Base-by-base conservation (phyloP, 192 early-diverging fungal genomes). In the Backusella parvicylindrica region DNA sequence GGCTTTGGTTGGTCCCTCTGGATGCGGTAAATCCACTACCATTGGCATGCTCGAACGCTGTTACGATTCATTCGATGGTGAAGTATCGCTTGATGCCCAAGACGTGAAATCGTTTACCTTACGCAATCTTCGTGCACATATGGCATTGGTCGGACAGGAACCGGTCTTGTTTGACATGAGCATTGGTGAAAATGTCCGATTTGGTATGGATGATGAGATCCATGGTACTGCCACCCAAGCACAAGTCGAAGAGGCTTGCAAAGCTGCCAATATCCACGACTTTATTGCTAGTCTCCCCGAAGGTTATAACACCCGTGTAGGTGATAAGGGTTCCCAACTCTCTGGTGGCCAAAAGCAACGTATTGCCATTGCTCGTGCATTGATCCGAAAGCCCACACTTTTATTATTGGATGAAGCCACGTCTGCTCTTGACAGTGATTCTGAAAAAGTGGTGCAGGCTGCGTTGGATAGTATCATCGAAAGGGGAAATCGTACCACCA, bases 101-200 rank as follows among this genome's bases (percentile, higher is more conserved):
- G 77, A 88, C 60, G 84, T 96, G 36, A 76, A 81, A 6, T 71
- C 87, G 43, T 92, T 91, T 86, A 84, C 88, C 35, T 35, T 95
- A 8, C 71, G 76, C 16, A 86, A 89, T 56, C 83, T 97, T 40
- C 90, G 96, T 71, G 50, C 75, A 26, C 86, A 87, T 71, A 82
- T 95, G 83, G 92, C 94, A 16, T 81, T 98, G 16, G 96, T 98
- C 12, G 92, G 92, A 23, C 96, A 98, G 77, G 96, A 97, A 85
- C 96, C 96, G 2, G 91, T 94, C 49, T 79, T 98, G 53, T 96
- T 97, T 77, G 93, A 95, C 79, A 84, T 93, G 80, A 86, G 89
- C n/a, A 92, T 98, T 75, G 85, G 86, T 36, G 94, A 97, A 23
- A 98, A 98, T 88, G 96, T 98, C 71, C 83, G 83, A 2, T 98